A percentile compares a stretch with the other conserved stretches of the same genome.
Evolutionary conservation across 345 rosid genomes (phyloP).

Genomic region (Angophora floribunda): DNA sequence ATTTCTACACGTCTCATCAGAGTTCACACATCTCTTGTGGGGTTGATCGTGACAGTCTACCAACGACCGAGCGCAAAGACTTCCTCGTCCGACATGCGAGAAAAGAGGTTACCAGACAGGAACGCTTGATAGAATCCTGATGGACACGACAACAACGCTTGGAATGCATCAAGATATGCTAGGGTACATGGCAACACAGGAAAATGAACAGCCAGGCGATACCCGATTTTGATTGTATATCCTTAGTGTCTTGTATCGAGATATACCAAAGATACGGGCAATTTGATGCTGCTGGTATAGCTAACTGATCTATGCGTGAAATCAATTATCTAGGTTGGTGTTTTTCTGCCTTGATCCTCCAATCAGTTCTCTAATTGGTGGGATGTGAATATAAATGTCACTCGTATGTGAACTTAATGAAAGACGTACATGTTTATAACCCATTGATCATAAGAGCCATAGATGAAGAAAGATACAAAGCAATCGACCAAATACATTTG

Average conservation of each 20-base stretch:
- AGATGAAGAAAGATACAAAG: background rate
- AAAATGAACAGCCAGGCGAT: background rate
- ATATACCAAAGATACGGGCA: background rate
- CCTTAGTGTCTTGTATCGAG: background rate
- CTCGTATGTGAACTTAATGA: background rate
- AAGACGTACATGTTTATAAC: background rate
- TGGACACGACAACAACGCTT: background rate
- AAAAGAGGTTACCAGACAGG: background rate
- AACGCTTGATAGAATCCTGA: background rate
- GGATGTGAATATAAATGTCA: background rate
- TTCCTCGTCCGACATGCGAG: background rate
- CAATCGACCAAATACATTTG: background rate
- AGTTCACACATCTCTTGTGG: background rate
- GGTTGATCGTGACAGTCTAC: background rate
- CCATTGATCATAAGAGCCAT: background rate
- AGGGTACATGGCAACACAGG: background rate
- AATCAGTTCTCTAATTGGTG: background rate
- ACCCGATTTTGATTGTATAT: background rate
- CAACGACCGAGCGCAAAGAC: background rate
- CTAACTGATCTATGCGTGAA: background rate
- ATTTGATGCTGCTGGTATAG: background rate
- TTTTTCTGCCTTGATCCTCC: background rate
- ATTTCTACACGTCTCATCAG: background rate
- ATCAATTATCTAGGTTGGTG: background rate
- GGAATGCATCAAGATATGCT: background rate